Conservation (phyloP, 2,329 filamentous ascomycete species). For the Xylariaceae sp. region DNA sequence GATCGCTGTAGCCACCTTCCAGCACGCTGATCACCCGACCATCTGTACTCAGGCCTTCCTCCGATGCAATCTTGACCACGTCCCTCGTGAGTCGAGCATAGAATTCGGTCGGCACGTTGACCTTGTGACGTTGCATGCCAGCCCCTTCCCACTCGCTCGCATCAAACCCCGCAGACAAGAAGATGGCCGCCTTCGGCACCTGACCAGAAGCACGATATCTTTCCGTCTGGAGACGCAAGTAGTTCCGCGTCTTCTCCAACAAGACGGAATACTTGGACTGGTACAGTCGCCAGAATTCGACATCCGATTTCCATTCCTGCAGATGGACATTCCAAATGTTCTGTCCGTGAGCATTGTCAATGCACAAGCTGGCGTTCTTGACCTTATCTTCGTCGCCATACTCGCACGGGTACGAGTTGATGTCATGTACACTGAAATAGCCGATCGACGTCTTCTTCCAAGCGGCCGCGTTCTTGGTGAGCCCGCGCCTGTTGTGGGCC, state of each 20-base stretch:
- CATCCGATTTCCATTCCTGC: constrained; percentile 72
- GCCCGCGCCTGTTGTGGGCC: constrained; percentile 73
- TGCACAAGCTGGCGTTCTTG: constrained; percentile 85
- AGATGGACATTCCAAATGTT: constrained; percentile 95
- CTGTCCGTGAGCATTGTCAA: constrained; percentile 90
- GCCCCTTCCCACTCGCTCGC: constrained; percentile 89
- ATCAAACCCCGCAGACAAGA: constrained; percentile 93
- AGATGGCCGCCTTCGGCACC: constrained; percentile 75
- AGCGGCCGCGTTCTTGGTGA: constrained; percentile 61
- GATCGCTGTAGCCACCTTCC: constrained; percentile 92
- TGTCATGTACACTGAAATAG: constrained; percentile 95
- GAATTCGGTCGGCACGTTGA: constrained; percentile 94
- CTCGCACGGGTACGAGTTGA: constrained; percentile 97
- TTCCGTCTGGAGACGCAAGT: constrained; percentile 65
- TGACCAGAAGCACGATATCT: constrained; percentile 52
- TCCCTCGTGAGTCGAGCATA: constrained; percentile 88
- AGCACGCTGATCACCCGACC: constrained; percentile 88
- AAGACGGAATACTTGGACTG: constrained; percentile 68
- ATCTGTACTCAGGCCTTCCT: constrained; percentile 68
- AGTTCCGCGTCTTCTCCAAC: constrained; percentile 72
- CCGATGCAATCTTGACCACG: constrained; percentile 71
- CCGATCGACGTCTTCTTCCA: constrained; percentile 85
- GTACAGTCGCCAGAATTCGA: constrained; percentile 87
- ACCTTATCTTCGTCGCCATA: constrained; percentile 89
- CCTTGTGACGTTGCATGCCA: constrained; percentile 92